phyloP scores from a whole-genome alignment of 305 asterid genomes.

The Ajuga reptans region DNA sequence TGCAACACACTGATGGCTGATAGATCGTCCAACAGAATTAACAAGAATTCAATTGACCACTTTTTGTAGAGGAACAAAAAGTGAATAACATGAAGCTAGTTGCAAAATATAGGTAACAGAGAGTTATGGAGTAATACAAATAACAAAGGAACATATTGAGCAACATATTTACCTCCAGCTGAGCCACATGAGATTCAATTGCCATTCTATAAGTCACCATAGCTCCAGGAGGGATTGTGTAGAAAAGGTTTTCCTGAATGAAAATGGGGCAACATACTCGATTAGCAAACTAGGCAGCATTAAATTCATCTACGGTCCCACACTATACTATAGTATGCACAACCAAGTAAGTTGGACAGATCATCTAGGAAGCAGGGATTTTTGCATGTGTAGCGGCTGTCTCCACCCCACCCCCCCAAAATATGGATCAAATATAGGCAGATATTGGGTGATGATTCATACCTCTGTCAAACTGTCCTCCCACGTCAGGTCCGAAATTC shows the following conservation, averaged over 20 bases:
- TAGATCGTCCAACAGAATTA: too few species aligned
- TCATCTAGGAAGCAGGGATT: neutral
- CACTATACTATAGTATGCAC: neutral
- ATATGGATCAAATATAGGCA: neutral
- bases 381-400: too few species aligned
- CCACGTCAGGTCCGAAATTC: constrained; percentile 45
- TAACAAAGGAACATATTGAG: too few species aligned
- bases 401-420: too few species aligned
- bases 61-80: too few species aligned
- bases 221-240: constrained; percentile 62
- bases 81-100: neutral
- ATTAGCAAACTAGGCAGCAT: constrained; percentile 9
- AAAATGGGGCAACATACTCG: constrained; percentile 13
- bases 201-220: constrained; percentile 58
- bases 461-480: constrained; percentile 59
- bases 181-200: constrained; percentile 54
- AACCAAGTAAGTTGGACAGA: constrained; percentile 16
- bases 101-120: neutral
- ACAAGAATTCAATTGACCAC: too few species aligned
- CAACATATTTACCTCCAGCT: constrained; percentile 51
- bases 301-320: constrained; percentile 7
- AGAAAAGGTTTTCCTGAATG: constrained; percentile 73
- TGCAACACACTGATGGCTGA: neutral
- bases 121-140: neutral
- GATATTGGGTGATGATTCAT: constrained; percentile 20